A percentile compares a stretch with the other conserved stretches of the same genome.
phyloP scores from a whole-genome alignment of 2,329 filamentous ascomycete genomes.

The Apiospora saccharicola region DNA sequence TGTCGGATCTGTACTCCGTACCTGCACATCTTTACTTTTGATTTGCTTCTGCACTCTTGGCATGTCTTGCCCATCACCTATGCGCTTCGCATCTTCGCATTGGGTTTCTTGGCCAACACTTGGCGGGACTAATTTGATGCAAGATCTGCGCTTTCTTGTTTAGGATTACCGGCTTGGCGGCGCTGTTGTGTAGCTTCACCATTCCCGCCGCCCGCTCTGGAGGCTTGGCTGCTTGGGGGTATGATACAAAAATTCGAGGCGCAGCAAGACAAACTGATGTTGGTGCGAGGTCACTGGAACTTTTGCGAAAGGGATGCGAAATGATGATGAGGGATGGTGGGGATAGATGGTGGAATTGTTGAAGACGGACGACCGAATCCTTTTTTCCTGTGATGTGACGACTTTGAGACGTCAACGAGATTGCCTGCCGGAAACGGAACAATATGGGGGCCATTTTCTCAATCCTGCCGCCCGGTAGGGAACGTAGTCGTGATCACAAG shows the following conservation, averaged over 20 bases:
- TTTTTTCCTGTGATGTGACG: not conserved
- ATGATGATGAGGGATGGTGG: not conserved
- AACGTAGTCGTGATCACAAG: not conserved
- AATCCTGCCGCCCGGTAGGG: not conserved
- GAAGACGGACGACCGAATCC: not conserved
- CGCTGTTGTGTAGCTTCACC: constrained; percentile 12
- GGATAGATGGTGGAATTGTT: not conserved
- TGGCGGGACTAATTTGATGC: constrained; percentile 1
- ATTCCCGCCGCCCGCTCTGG: not conserved
- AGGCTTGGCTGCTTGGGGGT: constrained; percentile 5
- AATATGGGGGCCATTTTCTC: constrained; percentile 11
- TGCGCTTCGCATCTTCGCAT: not conserved
- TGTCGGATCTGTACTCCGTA: not conserved
- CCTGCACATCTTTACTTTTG: constrained; percentile 3
- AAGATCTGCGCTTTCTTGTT: constrained; percentile 9
- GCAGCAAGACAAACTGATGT: not conserved
- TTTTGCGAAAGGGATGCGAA: not conserved
- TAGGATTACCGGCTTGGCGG: constrained; percentile 20
- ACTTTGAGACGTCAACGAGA: not conserved
- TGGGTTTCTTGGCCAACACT: constrained; percentile 7
- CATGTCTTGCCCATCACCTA: constrained; percentile 11
- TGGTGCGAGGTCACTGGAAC: not conserved
- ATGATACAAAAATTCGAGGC: constrained; percentile 8
- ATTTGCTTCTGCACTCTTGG: constrained; percentile 18
- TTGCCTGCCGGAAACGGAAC: constrained; percentile 3